phyloP scores from a whole-genome alignment of 768 basidiomycete genomes.

The Russula compacta region DNA sequence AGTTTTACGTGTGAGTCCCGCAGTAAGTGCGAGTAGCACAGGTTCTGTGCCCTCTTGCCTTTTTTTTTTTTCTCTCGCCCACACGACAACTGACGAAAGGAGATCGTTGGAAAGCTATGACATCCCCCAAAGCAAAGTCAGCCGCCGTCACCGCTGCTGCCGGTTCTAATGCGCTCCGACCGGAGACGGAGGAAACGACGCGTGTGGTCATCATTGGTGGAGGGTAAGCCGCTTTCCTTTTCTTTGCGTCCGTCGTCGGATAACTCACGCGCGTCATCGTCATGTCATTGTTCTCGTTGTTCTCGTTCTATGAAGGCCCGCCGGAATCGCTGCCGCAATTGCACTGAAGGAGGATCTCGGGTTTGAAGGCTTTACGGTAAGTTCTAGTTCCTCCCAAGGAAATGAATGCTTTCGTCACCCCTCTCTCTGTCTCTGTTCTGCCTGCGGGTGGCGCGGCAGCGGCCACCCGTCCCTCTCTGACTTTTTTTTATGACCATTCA shows the following conservation, averaged over 20 bases:
- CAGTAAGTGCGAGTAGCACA: too few relatives aligned
- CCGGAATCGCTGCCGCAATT: slow-evolving; percentile 27
- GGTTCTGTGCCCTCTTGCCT: too few relatives aligned
- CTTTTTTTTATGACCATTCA: too few relatives aligned
- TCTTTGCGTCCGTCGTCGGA: too few relatives aligned
- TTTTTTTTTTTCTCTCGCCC: too few relatives aligned
- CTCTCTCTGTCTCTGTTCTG: background rate
- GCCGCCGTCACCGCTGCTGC: background rate
- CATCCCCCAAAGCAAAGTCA: background rate
- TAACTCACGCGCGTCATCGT: background rate
- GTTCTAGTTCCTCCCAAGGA: slow-evolving; percentile 2
- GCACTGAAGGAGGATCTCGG: slow-evolving; percentile 26
- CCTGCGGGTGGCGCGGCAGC: background rate
- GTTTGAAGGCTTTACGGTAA: slow-evolving; percentile 27
- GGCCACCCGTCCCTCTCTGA: too few relatives aligned
- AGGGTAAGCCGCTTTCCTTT: slow-evolving; percentile 18
- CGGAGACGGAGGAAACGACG: slow-evolving; percentile 9
- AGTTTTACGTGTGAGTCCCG: too few relatives aligned
- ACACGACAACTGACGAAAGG: too few relatives aligned
- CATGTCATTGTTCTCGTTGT: background rate
- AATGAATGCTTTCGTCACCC: background rate
- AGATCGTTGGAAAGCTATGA: background rate
- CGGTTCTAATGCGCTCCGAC: background rate
- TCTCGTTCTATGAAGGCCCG: slow-evolving; percentile 17
- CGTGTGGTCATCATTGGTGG: slow-evolving; percentile 23